A percentile compares a stretch with the other conserved stretches of the same genome.
Evolutionary conservation across 768 basidiomycete genomes (phyloP).

Genomic region (Astraeus odoratus): DNA sequence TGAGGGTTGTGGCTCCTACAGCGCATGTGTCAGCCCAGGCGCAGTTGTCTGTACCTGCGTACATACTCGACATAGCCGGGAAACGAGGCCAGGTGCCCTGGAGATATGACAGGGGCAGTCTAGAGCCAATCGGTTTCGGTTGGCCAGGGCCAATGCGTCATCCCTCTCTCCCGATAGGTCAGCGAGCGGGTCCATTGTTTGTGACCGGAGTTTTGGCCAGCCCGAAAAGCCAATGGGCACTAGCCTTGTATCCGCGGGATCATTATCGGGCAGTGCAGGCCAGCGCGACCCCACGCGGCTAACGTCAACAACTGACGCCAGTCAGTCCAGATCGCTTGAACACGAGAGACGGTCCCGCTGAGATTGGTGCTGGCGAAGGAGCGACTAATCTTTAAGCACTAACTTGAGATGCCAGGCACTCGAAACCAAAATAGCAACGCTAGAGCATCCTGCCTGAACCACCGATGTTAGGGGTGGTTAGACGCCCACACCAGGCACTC

Average conservation of each 20-base stretch:
- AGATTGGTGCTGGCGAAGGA: too few species aligned
- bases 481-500: too few species aligned
- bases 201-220: background rate
- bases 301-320: background rate
- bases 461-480: too few species aligned
- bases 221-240: background rate
- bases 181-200: background rate
- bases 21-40: background rate
- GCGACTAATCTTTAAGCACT: too few species aligned
- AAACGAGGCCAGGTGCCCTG: background rate
- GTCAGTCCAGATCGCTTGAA: too few species aligned
- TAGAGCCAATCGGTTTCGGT: too few species aligned
- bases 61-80: slow-evolving; percentile 1
- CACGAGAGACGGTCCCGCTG: too few species aligned
- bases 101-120: background rate
- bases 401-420: too few species aligned
- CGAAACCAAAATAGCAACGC: too few species aligned
- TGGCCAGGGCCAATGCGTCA: background rate
- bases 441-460: too few species aligned
- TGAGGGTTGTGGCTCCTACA: too few species aligned
- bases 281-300: background rate
- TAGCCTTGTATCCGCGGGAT: background rate
- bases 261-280: too few species aligned
- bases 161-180: background rate
- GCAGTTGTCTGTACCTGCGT: background rate